Evolutionary conservation across 1,284 basidiomycete species (phyloP).

Genomic region (Erythrobasidium hasegawianum): DNA sequence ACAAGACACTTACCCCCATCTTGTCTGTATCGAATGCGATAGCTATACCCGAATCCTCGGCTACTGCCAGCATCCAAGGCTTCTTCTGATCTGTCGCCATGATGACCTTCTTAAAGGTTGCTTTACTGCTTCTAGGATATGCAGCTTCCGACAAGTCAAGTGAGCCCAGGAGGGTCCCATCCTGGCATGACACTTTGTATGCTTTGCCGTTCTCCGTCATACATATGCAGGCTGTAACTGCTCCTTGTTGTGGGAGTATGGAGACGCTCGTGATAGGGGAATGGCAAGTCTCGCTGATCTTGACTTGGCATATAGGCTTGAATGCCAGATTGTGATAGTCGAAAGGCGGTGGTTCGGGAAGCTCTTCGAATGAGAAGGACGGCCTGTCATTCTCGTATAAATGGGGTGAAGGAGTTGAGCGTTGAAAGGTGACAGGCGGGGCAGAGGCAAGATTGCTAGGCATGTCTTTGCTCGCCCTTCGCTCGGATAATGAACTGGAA

Average conservation of each 20-base stretch:
- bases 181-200: constrained; percentile 15
- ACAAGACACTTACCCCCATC: neutral
- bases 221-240: constrained; percentile 11
- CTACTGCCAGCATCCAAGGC: neutral
- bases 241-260: constrained; percentile 16
- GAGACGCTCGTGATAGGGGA: constrained; percentile 17
- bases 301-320: constrained; percentile 17
- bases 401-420: neutral
- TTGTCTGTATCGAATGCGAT: neutral
- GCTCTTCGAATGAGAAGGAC: constrained; percentile 17
- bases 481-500: constrained; percentile 1
- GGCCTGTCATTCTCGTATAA: neutral
- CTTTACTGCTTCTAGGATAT: neutral
- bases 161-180: constrained; percentile 13
- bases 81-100: neutral
- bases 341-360: neutral
- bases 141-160: constrained; percentile 7
- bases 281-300: constrained; percentile 7
- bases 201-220: constrained; percentile 15
- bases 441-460: neutral
- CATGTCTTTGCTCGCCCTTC: constrained; percentile 2
- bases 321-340: constrained; percentile 15
- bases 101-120: neutral
- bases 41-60: constrained; percentile 1
- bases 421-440: neutral